Evolutionary conservation across 768 basidiomycete genomes (phyloP).

Genomic region (Austroboletus eburneus): DNA sequence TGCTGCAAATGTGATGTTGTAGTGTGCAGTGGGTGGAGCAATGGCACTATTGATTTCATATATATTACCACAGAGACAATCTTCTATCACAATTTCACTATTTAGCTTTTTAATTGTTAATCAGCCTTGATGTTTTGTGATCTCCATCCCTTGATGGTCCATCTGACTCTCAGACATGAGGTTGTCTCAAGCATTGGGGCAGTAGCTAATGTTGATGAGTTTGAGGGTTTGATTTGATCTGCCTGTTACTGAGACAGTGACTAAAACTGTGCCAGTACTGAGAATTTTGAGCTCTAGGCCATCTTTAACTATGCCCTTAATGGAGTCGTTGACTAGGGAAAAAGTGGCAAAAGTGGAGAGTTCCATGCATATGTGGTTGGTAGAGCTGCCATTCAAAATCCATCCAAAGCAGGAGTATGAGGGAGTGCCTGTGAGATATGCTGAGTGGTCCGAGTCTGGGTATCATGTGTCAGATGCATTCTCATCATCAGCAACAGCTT

Average conservation of each 20-base stretch:
- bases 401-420: constrained; percentile 3
- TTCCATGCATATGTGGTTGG: neutral
- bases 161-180: constrained; percentile 7
- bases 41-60: constrained; percentile 9
- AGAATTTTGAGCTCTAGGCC: constrained; percentile 1
- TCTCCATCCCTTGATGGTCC: constrained; percentile 5
- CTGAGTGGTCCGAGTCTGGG: no score
- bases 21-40: neutral
- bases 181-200: constrained; percentile 4
- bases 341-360: neutral
- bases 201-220: constrained; percentile 6
- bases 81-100: constrained; percentile 7
- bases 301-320: constrained; percentile 8
- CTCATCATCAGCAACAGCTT: no score
- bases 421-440: neutral
- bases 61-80: constrained; percentile 1
- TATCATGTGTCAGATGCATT: no score
- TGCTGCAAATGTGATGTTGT: neutral
- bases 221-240: neutral
- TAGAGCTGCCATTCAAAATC: constrained; percentile 5
- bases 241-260: neutral
- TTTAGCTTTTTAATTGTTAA: neutral
- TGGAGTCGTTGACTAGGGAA: neutral
- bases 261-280: neutral
- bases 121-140: neutral